Evolutionary conservation across 2,329 filamentous ascomycete species (phyloP).

Genomic region (Talaromyces sp.): DNA sequence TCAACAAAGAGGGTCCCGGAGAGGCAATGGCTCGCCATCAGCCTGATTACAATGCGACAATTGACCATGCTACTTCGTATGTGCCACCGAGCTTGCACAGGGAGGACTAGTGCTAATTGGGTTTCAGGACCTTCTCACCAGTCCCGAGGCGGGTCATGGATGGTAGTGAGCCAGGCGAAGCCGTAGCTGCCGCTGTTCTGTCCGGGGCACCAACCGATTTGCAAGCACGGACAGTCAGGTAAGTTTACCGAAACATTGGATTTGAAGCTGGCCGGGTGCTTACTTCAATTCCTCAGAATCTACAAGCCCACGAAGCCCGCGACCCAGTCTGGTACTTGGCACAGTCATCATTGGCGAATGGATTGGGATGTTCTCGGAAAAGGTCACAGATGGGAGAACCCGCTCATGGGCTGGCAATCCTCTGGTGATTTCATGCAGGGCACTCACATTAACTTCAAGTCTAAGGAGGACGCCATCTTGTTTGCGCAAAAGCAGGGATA

Average conservation of each 20-base stretch:
- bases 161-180: conserved; percentile 74
- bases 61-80: conserved; percentile 90
- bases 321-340: conserved; percentile 89
- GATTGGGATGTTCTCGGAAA: conserved; percentile 94
- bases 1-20: conserved; percentile 49
- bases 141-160: conserved; percentile 87
- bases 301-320: conserved; percentile 90
- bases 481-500: conserved; percentile 99
- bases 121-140: conserved; percentile 75
- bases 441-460: conserved; percentile 83
- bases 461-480: conserved; percentile 87
- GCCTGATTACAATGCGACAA: conserved; percentile 74
- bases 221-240: conserved; percentile 92
- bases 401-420: conserved; percentile 97
- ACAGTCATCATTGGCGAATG: conserved; percentile 86
- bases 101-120: conserved; percentile 27
- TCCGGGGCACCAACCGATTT: conserved; percentile 92
- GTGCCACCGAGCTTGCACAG: conserved; percentile 29
- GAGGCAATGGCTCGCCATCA: conserved; percentile 61
- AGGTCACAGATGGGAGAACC: conserved; percentile 97
- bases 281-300: conserved; percentile 61
- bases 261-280: not conserved
- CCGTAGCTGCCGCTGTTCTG: conserved; percentile 76
- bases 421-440: conserved; percentile 94
- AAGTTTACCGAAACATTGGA: conserved; percentile 32